Conservation (phyloP, 495 filamentous ascomycete genomes). For the Monascus purpureus region DNA sequence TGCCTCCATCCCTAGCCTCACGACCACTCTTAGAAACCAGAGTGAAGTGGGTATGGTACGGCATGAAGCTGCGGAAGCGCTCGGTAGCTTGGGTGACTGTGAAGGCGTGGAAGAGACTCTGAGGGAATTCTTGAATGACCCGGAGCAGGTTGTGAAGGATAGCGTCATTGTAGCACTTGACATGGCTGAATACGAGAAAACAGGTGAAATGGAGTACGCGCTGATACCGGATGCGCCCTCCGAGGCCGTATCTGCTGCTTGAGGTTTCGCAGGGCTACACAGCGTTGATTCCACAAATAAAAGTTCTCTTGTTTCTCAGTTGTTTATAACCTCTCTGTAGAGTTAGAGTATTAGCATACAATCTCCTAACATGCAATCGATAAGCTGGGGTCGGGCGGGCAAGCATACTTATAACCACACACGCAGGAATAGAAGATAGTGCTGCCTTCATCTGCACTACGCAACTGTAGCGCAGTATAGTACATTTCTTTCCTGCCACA, state of each 20-base stretch:
- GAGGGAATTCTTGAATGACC: conserved; percentile 73
- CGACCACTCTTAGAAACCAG: conserved; percentile 59
- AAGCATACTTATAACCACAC: conserved; percentile 69
- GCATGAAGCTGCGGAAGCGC: conserved; percentile 92
- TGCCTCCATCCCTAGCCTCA: conserved; percentile 83
- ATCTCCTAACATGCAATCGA: conserved; percentile 7
- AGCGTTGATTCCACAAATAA: conserved; percentile 1
- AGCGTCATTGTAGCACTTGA: conserved; percentile 91
- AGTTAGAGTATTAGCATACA: conserved; percentile 7
- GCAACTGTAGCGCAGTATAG: conserved; percentile 72
- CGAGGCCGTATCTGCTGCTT: conserved; percentile 23
- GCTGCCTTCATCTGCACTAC: conserved; percentile 88
- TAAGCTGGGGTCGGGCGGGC: too few species aligned
- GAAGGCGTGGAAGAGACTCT: conserved; percentile 81
- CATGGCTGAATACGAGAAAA: conserved; percentile 96
- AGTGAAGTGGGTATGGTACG: conserved; percentile 89
- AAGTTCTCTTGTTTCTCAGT: conserved; percentile 11
- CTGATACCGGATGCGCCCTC: conserved; percentile 50
- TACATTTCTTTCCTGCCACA: conserved; percentile 76
- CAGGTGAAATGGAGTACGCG: conserved; percentile 78
- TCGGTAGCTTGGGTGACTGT: conserved; percentile 90
- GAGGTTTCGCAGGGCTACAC: conserved; percentile 16
- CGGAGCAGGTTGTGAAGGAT: conserved; percentile 85
- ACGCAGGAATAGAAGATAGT: conserved; percentile 81
- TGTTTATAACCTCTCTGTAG: conserved; percentile 27